Conservation (phyloP, 345 rosid genomes). For the Pugionium cornutum region DNA sequence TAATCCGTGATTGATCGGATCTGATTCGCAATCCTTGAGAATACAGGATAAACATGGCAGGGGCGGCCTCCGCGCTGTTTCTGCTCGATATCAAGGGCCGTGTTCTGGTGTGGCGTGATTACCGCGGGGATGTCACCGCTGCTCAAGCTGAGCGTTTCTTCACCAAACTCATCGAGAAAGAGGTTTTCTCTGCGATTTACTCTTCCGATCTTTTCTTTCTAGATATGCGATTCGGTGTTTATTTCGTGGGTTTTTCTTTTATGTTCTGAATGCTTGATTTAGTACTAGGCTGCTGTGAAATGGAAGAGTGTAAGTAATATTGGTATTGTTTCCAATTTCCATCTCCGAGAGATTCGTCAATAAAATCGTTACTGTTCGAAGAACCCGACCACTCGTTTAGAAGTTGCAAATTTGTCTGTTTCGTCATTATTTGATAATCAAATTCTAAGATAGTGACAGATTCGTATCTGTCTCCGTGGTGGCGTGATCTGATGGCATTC, state of each 20-base stretch:
- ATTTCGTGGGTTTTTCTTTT: background rate
- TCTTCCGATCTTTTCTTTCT: background rate
- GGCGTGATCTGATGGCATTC: background rate
- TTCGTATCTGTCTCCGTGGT: background rate
- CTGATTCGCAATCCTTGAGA: slow-evolving; percentile 30
- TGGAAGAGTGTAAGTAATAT: background rate
- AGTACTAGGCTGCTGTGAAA: background rate
- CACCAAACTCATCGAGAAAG: slow-evolving; percentile 81
- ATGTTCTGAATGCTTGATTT: slow-evolving; percentile 1
- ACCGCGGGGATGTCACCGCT: slow-evolving; percentile 78
- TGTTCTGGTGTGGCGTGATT: slow-evolving; percentile 84
- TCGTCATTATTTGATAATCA: background rate
- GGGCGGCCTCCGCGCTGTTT: slow-evolving; percentile 87
- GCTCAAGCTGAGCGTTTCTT: slow-evolving; percentile 82
- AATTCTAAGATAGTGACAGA: background rate
- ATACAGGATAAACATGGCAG: slow-evolving; percentile 52
- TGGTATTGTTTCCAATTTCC: slow-evolving; percentile 2
- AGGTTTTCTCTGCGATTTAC: slow-evolving; percentile 42
- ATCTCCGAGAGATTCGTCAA: slow-evolving; percentile 14
- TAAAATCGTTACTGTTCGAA: background rate
- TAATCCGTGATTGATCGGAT: slow-evolving; percentile 32
- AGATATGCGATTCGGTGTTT: slow-evolving; percentile 11
- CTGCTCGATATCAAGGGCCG: slow-evolving; percentile 79
- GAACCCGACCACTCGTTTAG: background rate
- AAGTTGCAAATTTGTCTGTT: slow-evolving; percentile 3